These are phyloP conservation scores for Trichoderma reesei DNA, from an alignment of 495 filamentous ascomycete species.

Conservation along the genomic window DNA sequence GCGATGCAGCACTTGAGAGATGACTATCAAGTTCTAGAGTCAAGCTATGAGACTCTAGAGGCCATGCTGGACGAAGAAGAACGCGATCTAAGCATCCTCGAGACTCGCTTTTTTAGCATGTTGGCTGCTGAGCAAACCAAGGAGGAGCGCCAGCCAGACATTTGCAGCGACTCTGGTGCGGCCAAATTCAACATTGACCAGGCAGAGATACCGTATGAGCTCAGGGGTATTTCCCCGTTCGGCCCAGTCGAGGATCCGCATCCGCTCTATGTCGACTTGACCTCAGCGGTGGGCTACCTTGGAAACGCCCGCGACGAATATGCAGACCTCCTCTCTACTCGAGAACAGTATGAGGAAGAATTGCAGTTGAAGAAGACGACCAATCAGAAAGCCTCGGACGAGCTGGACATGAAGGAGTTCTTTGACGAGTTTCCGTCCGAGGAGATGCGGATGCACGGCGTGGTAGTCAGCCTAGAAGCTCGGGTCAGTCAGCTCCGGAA, in stretches of 20 bases:
- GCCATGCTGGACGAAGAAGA: conserved; percentile 17
- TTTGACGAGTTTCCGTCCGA: conserved; percentile 19
- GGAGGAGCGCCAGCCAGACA: background rate
- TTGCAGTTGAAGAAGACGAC: conserved; percentile 19
- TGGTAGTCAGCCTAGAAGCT: conserved; percentile 16
- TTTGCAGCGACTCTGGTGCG: background rate
- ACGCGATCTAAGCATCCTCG: conserved; percentile 15
- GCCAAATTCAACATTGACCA: background rate
- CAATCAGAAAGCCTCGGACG: conserved; percentile 18
- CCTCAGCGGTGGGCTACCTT: conserved; percentile 20
- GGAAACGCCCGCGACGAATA: conserved; percentile 21
- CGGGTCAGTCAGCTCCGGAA: conserved; percentile 3
- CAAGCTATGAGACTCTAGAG: conserved; percentile 19
- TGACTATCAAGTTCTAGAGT: conserved; percentile 19
- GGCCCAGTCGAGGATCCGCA: conserved; percentile 22
- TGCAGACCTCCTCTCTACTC: conserved; percentile 17
- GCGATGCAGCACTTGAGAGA: conserved; percentile 20
- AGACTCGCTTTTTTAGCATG: conserved; percentile 16
- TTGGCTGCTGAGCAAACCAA: background rate
- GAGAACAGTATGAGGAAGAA: conserved; percentile 16
- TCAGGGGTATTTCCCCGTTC: conserved; percentile 22
- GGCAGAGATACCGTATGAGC: conserved; percentile 19
- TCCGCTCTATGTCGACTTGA: conserved; percentile 21
- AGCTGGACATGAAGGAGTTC: conserved; percentile 22
- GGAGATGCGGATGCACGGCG: conserved; percentile 11